Evolutionary conservation across 352 stramenopile genomes (phyloP), one percentile per base, ranked within the genome.

Genomic region (Phytophthora palmivora): DNA sequence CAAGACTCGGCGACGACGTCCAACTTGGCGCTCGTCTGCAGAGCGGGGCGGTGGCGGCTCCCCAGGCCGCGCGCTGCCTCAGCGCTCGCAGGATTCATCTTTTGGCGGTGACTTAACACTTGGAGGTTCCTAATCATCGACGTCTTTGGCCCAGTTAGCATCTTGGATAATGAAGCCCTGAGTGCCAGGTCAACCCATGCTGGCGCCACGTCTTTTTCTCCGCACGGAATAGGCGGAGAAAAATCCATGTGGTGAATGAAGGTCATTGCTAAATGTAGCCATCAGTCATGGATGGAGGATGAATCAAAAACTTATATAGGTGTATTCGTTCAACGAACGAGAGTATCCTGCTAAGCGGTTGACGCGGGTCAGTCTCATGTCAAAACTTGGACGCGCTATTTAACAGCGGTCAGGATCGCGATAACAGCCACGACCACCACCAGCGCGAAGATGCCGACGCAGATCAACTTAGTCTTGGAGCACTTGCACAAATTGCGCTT

Each of bases 391-490:
- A 16, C 26, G 36, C 32, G n/a, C n/a, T 77, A 72, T 46, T 72
- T 80, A 39, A 87, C 67, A 0, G 68, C 53, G 32, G 67, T 47
- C 21, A 87, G 49, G 21, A 90, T 70, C 24, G 67, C 67, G 32
- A 90, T 61, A 51, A 87, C 63, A 47, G 84, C 65, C 15, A 82
- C 60, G 26, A 68, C 41, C 45, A 90, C 63, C 32, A 90, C 46
- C 14, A 90, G 52, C 18, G 61, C 57, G 45, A 88, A 84, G 32
- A 85, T 53, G 16, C 71, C 76, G 32, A 74, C 70, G 45, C 74
- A 88, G 56, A 87, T 84, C 28, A 86, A 63, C 68, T 90, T 88
- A 12, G 67, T 82, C 68, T 85, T 82, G 16, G 74, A 81, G 46
- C 78, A 88, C 48, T 71, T 72, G 58, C 81, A 88, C 46, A 82